Evolutionary conservation across 2,329 filamentous ascomycete species (phyloP).

Genomic region (Arthrobotrys sinensis): DNA sequence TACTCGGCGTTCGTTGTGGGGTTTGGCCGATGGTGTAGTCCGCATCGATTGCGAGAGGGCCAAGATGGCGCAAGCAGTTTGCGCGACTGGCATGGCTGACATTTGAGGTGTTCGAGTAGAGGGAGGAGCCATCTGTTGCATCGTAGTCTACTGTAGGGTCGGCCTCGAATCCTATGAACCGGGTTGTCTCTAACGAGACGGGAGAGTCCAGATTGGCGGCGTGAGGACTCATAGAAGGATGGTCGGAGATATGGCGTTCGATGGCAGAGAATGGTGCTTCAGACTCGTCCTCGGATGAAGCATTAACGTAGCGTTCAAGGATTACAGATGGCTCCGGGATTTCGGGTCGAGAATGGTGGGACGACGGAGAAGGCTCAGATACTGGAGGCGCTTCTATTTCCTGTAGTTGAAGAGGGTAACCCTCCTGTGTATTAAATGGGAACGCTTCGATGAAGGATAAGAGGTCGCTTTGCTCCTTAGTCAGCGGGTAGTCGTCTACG

Average conservation of each 20-base stretch:
- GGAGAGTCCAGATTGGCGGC: constrained; percentile 15
- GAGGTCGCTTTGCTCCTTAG: constrained; percentile 49
- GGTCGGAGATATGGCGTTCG: constrained; percentile 35
- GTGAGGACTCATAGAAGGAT: constrained; percentile 20
- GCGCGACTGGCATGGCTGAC: constrained; percentile 36
- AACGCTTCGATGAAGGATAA: constrained; percentile 52
- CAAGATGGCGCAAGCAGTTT: constrained; percentile 37
- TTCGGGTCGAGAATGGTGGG: constrained; percentile 8
- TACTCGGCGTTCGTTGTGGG: constrained; percentile 37
- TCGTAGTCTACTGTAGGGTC: constrained; percentile 23
- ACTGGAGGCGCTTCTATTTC: constrained; percentile 19
- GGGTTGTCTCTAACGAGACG: constrained; percentile 16
- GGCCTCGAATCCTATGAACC: constrained; percentile 10
- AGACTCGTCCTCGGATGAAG: constrained; percentile 54
- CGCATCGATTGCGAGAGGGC: constrained; percentile 19
- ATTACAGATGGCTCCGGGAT: constrained; percentile 45
- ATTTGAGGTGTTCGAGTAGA: constrained; percentile 44
- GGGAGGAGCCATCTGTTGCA: constrained; percentile 26
- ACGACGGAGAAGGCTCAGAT: constrained; percentile 37
- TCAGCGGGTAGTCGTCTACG: constrained; percentile 31
- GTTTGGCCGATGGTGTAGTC: background rate
- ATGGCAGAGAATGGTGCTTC: constrained; percentile 56
- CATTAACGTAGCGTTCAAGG: constrained; percentile 52
- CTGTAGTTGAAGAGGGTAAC: constrained; percentile 25
- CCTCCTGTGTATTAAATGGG: constrained; percentile 31